Evolutionary conservation across 2,329 filamentous ascomycete genomes (phyloP), one percentile per base, ranked within the genome.

Genomic region (Colletotrichum brevisporum): DNA sequence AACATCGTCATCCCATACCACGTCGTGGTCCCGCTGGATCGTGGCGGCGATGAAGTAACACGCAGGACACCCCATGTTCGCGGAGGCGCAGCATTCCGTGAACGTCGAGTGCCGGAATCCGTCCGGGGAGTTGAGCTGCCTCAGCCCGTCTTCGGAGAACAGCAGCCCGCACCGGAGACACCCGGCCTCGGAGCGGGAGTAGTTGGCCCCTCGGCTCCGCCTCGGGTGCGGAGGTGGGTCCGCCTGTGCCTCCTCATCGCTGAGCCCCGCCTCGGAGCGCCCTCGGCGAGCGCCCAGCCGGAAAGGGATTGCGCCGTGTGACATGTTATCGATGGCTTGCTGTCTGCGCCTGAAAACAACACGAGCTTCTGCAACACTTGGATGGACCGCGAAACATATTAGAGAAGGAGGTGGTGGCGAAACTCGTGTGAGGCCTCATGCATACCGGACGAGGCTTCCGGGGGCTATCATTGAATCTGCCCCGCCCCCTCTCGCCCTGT

Each of bases 121-220:
- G 1, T 9, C 2, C 4, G 4, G 1, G 9, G 57, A 57, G 4
- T 68, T 68, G 43, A 70, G 63, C 13, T 12, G 9, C 3, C 6
- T 6, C 18, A 70, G 47, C 1, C 63, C 67, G 3, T 39, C 51
- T 10, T 43, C 1, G 8, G 67, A 58, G 12, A 70, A 61, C 26
- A 70, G 36, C 4, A 50, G 48, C 6, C 36, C 21, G 51, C 67
- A 70, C 3, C 16, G 47, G 8, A 12, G 8, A 18, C 67, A 70
- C 10, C 36, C 58, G 8, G 4, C 6, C 3, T 43, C 52, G 4
- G 13, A 16, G 6, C 16, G 27, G 3, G 15, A 1, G 10, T 57
- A 4, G 1, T 58, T 3, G 1, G 12, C 27, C 24, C 10, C 43
- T 8, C 27, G 41, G 15, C 12, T 6, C 26, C 50, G 45, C 15